A percentile compares a stretch with the other conserved stretches of the same genome.
These are phyloP conservation scores for Jamesozyma spencerorum DNA, from an alignment of 805 yeast genomes.

Conservation along the genomic window DNA sequence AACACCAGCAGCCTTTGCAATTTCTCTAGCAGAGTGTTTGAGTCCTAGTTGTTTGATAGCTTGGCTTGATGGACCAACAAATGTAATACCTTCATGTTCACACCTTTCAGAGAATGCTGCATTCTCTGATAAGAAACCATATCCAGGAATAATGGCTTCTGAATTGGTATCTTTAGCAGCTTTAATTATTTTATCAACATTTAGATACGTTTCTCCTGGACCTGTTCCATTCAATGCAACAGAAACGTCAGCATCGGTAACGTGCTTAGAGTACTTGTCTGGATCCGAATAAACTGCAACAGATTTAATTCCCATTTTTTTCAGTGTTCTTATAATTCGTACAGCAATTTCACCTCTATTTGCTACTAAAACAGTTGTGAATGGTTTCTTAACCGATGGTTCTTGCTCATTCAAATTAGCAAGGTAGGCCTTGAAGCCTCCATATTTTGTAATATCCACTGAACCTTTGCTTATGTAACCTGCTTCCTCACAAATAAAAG, in stretches of 20 bases:
- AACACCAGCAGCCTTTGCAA: slow-evolving; percentile 84
- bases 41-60: slow-evolving; percentile 86
- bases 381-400: slow-evolving; percentile 44
- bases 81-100: slow-evolving; percentile 70
- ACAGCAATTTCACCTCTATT: slow-evolving; percentile 98
- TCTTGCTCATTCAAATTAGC: slow-evolving; percentile 13
- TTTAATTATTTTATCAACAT: slow-evolving; percentile 71
- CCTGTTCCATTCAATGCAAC: slow-evolving; percentile 70
- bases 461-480: slow-evolving; percentile 72
- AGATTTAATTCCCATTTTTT: slow-evolving; percentile 65
- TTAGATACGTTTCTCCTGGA: slow-evolving; percentile 86
- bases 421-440: slow-evolving; percentile 75
- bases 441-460: slow-evolving; percentile 71
- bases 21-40: slow-evolving; percentile 93
- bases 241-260: slow-evolving; percentile 69
- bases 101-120: slow-evolving; percentile 93
- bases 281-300: slow-evolving; percentile 88
- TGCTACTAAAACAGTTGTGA: slow-evolving; percentile 81
- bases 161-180: slow-evolving; percentile 82
- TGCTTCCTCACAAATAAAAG: slow-evolving; percentile 87
- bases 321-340: slow-evolving; percentile 80
- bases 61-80: slow-evolving; percentile 95
- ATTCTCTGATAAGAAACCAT: slow-evolving; percentile 92
- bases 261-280: slow-evolving; percentile 85
- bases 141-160: slow-evolving; percentile 96